Percentiles rank a stretch among this genome's conserved stretches.
Conservation (phyloP, 2,329 filamentous ascomycete genomes). For the Immersiporthe knoxdaviesiana region DNA sequence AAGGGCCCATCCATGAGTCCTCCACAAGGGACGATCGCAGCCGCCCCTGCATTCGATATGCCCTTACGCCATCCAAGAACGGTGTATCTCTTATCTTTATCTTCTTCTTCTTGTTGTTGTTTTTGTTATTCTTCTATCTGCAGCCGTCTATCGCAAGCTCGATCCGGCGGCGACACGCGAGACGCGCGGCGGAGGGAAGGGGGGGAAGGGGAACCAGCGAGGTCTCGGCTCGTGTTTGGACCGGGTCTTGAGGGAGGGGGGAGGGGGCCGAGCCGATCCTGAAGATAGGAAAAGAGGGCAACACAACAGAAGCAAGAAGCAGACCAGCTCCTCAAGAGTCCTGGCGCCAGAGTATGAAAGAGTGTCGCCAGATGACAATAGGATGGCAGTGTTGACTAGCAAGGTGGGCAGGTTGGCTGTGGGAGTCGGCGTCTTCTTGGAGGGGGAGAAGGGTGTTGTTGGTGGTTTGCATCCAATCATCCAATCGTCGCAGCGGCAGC, state of each 20-base stretch:
- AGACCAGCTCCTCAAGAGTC: slow-evolving; percentile 7
- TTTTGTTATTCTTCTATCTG: background rate
- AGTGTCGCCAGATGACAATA: background rate
- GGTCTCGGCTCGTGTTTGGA: slow-evolving; percentile 3
- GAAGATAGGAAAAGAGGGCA: background rate
- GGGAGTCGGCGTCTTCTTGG: background rate
- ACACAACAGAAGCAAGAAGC: background rate
- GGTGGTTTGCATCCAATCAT: slow-evolving; percentile 1
- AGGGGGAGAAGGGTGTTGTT: slow-evolving; percentile 4
- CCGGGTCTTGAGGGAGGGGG: background rate
- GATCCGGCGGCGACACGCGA: background rate
- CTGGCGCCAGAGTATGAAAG: background rate
- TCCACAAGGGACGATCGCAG: slow-evolving; percentile 37
- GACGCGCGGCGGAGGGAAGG: background rate
- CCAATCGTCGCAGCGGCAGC: too few species aligned
- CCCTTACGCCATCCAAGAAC: slow-evolving; percentile 27
- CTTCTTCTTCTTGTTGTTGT: background rate
- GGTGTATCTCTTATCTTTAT: background rate
- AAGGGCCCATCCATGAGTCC: slow-evolving; percentile 45
- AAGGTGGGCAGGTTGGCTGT: slow-evolving; percentile 4
- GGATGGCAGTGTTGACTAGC: slow-evolving; percentile 4
- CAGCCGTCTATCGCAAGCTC: background rate
- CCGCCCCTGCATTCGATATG: slow-evolving; percentile 35
- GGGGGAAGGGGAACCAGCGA: background rate
- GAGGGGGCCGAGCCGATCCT: background rate